phyloP scores from a whole-genome alignment of 306 rosid genomes.

The Erythrophleum fordii region DNA sequence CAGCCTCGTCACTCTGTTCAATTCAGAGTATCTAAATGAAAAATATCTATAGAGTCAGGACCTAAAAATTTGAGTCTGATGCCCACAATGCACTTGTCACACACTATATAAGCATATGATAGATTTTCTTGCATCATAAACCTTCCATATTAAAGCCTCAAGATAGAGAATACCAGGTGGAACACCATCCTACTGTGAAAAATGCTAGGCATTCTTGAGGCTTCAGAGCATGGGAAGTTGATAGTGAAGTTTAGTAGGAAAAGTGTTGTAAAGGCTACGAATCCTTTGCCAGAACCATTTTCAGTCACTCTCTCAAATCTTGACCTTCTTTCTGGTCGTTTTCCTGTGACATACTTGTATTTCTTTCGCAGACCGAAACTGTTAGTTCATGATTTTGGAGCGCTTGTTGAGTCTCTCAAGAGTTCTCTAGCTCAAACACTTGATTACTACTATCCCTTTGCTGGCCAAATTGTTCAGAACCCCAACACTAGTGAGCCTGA shows the following conservation, averaged over 20 bases:
- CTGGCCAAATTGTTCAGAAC: constrained; percentile 68
- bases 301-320: constrained; percentile 45
- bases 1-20: background rate
- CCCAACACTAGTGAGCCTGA: constrained; percentile 68
- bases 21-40: constrained; percentile 23
- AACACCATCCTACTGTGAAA: constrained; percentile 15
- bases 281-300: background rate
- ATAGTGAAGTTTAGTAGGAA: constrained; percentile 51
- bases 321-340: constrained; percentile 90
- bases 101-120: constrained; percentile 38
- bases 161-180: too few species aligned
- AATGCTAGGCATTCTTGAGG: constrained; percentile 27
- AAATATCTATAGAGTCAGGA: too few species aligned
- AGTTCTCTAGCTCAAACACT: constrained; percentile 61
- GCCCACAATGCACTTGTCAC: constrained; percentile 23
- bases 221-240: constrained; percentile 30
- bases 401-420: constrained; percentile 53
- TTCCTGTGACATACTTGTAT: constrained; percentile 83
- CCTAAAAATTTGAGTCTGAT: background rate
- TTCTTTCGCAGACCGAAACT: constrained; percentile 56
- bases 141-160: constrained; percentile 16
- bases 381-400: constrained; percentile 2
- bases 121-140: background rate
- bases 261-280: constrained; percentile 3
- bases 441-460: constrained; percentile 62